These are phyloP conservation scores for Thoreauomyces humboldtii DNA, from an alignment of 192 early-diverging fungal genomes.

Conservation along the genomic window DNA sequence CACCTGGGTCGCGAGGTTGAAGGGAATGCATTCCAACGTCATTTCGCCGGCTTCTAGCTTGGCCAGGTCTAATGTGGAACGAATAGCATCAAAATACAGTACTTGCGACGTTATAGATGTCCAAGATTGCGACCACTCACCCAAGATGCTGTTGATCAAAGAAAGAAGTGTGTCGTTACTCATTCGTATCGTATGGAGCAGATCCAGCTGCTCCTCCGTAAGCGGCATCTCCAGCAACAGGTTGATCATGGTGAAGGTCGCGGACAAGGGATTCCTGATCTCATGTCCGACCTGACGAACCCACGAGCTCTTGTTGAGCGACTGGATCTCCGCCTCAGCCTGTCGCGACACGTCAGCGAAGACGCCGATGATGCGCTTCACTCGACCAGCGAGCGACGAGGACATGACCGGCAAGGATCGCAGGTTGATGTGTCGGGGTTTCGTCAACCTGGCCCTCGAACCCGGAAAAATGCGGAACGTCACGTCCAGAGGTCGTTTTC, in stretches of 20 bases:
- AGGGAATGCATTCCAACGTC: slow-evolving; percentile 71
- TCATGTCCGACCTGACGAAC: slow-evolving; percentile 33
- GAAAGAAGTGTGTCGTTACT: slow-evolving; percentile 69
- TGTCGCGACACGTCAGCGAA: slow-evolving; percentile 27
- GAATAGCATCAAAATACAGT: neutral
- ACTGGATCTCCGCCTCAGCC: slow-evolving; percentile 19
- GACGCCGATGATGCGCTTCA: slow-evolving; percentile 21
- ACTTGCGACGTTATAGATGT: neutral
- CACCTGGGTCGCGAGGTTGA: slow-evolving; percentile 58
- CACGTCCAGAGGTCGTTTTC: slow-evolving; percentile 7
- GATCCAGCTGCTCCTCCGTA: slow-evolving; percentile 12
- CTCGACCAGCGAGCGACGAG: neutral
- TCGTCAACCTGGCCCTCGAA: neutral
- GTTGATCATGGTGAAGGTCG: slow-evolving; percentile 30
- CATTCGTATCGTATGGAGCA: slow-evolving; percentile 17
- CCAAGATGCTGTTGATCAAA: slow-evolving; percentile 82
- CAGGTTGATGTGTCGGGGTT: slow-evolving; percentile 6
- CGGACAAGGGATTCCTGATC: slow-evolving; percentile 27
- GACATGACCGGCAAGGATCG: slow-evolving; percentile 6
- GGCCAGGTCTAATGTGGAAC: slow-evolving; percentile 2
- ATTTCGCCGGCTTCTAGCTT: slow-evolving; percentile 78
- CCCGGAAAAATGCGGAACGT: slow-evolving; percentile 23
- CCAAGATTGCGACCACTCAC: slow-evolving; percentile 33
- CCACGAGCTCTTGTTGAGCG: slow-evolving; percentile 19
- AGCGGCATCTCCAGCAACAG: slow-evolving; percentile 22